Base-by-base conservation (phyloP, 495 filamentous ascomycete species). In the Penicillium maclennaniae region DNA sequence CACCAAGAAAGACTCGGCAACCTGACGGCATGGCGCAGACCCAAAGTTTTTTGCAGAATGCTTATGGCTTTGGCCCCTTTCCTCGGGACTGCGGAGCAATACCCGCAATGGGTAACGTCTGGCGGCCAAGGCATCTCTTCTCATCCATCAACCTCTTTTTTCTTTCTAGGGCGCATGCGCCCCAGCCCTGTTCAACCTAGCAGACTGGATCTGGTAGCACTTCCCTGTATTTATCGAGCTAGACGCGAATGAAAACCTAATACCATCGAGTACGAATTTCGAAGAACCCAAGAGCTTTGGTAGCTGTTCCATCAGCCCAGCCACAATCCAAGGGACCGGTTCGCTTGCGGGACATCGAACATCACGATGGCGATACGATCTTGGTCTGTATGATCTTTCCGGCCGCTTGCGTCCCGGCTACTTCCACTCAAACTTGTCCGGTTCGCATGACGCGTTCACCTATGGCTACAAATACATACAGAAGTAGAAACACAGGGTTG, bases 281-380 rank as follows among this genome's bases (percentile, higher is more conserved):
- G 23, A 34, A 34, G 31, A 34, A 34, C 5, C 23, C 23, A 5
- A 23, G 23, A 14, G 15, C 31, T 12, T 14, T 14, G 31, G 31
- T 34, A 34, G 31, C 31, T 34, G 16, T 54, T 20, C n/a, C 28
- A 39, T 39, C 42, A 45, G 44, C 58, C 52, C 52, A 34, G 10
- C 31, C 27, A 31, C 27, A 31, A 12, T 55, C 49, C 54, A 54
- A 44, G 23, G 27, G 25, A 19, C 42, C 40, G 42, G 44, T 36
- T 49, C 51, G 44, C 54, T 54, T 59, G 47, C 51, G 60, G 37
- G 40, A 62, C 59, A 58, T 58, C 51, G 23, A 47, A 12, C 52
- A 58, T 61, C 63, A 61, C 55, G 31, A 34, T 27, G 38, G 38
- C 26, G 36, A 21, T 39, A 40, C 19, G 6, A 21, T 48, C 25